These are phyloP conservation scores for Nemania serpens DNA, from an alignment of 2,329 filamentous ascomycete species.

Conservation along the genomic window DNA sequence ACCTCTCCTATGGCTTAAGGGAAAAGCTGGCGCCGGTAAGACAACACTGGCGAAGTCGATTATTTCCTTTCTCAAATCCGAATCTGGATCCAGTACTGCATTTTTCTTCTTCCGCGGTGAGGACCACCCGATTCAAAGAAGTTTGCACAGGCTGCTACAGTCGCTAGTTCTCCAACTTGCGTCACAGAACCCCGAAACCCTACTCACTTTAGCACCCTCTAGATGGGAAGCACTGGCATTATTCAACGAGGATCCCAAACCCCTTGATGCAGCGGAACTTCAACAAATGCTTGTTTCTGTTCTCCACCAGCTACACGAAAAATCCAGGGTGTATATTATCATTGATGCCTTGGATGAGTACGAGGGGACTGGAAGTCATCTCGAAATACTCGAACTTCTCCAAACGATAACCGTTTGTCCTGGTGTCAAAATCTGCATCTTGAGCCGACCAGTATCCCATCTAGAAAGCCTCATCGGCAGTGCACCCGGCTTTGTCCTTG, in stretches of 20 bases:
- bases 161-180: background rate
- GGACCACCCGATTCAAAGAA: background rate
- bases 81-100: too few species aligned
- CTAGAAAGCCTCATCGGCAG: background rate
- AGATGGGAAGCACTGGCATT: background rate
- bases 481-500: background rate
- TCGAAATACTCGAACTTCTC: background rate
- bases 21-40: background rate
- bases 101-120: too few species aligned
- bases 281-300: background rate
- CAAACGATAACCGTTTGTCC: background rate
- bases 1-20: background rate
- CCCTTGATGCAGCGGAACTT: background rate
- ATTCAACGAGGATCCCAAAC: background rate
- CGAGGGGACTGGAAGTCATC: background rate
- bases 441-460: background rate
- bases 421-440: background rate
- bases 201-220: background rate
- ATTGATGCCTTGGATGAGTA: background rate
- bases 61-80: too few species aligned
- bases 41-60: background rate
- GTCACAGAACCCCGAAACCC: background rate
- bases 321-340: background rate
- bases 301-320: background rate
- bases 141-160: background rate